A percentile compares a stretch with the other conserved stretches of the same genome.
These are phyloP conservation scores for Teratosphaeria epicoccoides DNA, from an alignment of 2,329 filamentous ascomycete genomes.

Conservation along the genomic window DNA sequence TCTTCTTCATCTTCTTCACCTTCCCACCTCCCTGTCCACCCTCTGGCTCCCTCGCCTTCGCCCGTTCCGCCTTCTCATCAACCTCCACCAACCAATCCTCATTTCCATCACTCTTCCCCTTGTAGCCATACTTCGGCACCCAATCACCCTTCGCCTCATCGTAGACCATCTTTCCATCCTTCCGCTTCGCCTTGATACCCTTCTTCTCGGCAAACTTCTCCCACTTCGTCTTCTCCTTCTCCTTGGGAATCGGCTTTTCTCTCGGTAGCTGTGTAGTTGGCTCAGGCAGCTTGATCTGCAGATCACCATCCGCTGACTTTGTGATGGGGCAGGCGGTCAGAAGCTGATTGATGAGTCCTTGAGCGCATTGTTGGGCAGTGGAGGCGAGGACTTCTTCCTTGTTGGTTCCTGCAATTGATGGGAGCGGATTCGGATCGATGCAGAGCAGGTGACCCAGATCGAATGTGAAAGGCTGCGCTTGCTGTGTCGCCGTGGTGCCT, in stretches of 20 bases:
- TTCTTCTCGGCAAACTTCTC: constrained; percentile 93
- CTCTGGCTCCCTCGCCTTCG: constrained; percentile 11
- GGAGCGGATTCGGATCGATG: constrained; percentile 75
- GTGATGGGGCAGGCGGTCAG: constrained; percentile 75
- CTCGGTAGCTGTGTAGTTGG: constrained; percentile 65
- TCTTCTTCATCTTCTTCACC: not conserved
- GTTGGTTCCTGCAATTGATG: constrained; percentile 38
- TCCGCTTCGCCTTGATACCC: constrained; percentile 82
- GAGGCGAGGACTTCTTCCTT: constrained; percentile 57
- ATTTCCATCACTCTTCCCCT: constrained; percentile 66
- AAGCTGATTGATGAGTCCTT: constrained; percentile 88
- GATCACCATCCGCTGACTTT: constrained; percentile 49
- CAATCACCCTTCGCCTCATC: constrained; percentile 79
- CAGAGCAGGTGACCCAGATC: constrained; percentile 80
- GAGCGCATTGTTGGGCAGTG: constrained; percentile 78
- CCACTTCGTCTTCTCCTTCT: constrained; percentile 84
- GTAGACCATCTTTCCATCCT: constrained; percentile 70
- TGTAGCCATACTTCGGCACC: constrained; percentile 92
- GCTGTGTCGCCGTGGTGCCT: constrained; percentile 26
- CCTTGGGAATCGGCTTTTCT: constrained; percentile 78
- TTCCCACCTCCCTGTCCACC: not conserved
- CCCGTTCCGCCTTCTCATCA: constrained; percentile 54
- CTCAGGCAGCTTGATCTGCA: constrained; percentile 67
- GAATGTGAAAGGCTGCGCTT: constrained; percentile 84
- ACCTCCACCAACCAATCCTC: constrained; percentile 88